These are phyloP conservation scores for Suhomyces taliae DNA, from an alignment of 1,139 yeast species.

Conservation along the genomic window DNA sequence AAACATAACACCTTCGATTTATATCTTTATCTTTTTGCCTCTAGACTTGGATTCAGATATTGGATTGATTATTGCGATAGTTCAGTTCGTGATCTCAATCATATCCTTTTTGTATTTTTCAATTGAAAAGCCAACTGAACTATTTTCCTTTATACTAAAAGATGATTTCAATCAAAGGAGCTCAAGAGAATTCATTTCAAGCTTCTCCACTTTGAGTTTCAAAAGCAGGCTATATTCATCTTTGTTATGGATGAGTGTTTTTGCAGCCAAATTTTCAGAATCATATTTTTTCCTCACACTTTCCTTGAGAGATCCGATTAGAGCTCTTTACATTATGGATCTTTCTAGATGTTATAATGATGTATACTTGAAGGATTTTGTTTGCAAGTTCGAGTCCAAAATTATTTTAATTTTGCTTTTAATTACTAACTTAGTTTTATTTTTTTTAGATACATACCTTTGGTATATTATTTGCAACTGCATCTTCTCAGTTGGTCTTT, in stretches of 20 bases:
- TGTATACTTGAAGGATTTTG: constrained; percentile 40
- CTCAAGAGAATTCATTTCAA: constrained; percentile 13
- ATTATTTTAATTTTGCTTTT: constrained; percentile 56
- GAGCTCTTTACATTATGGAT: constrained; percentile 61
- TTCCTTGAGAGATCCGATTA: constrained; percentile 75
- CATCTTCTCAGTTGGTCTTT: constrained; percentile 64
- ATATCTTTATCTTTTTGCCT: constrained; percentile 53
- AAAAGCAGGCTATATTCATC: constrained; percentile 42
- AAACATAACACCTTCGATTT: constrained; percentile 60
- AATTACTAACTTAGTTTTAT: constrained; percentile 68
- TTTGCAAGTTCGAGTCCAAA: constrained; percentile 64
- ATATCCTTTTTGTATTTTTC: constrained; percentile 62
- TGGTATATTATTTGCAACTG: constrained; percentile 89
- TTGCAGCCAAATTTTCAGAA: constrained; percentile 57
- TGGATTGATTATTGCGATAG: constrained; percentile 54
- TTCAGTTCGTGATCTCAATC: constrained; percentile 62
- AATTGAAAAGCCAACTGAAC: constrained; percentile 47
- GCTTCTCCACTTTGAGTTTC: constrained; percentile 20
- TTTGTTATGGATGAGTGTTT: constrained; percentile 43
- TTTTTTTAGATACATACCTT: constrained; percentile 80
- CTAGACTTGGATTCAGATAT: constrained; percentile 47
- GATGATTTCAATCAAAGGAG: constrained; percentile 9
- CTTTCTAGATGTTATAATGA: constrained; percentile 67
- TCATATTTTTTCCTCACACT: constrained; percentile 62
- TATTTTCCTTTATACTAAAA: constrained; percentile 36